Conservation (phyloP, 2,329 filamentous ascomycete species). For the Chrysosporium queenslandicum region DNA sequence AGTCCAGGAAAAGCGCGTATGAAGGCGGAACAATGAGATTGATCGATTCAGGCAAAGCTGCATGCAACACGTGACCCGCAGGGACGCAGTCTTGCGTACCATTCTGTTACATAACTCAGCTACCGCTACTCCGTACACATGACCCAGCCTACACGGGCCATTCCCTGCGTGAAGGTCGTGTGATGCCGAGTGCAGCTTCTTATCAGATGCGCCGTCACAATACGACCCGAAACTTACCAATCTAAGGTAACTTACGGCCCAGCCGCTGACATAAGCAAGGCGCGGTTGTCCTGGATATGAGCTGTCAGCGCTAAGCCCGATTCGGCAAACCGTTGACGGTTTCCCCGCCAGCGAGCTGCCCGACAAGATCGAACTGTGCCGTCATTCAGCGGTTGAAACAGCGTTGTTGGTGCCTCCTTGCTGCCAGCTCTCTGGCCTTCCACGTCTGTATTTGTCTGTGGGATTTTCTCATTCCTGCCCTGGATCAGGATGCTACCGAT, state of each 20-base stretch:
- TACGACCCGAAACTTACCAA: conserved; percentile 1
- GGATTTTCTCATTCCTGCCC: too few relatives aligned
- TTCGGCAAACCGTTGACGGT: conserved; percentile 33
- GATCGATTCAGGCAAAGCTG: too few relatives aligned
- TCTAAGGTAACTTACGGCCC: background rate
- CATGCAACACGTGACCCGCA: too few relatives aligned
- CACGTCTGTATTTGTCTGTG: background rate
- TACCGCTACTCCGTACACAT: too few relatives aligned
- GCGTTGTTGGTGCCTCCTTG: background rate
- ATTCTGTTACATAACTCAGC: too few relatives aligned
- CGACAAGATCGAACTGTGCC: background rate
- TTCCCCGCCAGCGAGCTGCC: conserved; percentile 19
- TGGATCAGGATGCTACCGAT: background rate
- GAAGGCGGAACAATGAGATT: too few relatives aligned
- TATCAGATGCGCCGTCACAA: conserved; percentile 1
- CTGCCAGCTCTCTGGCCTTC: background rate
- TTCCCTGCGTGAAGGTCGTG: background rate
- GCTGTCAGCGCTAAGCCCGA: conserved; percentile 32
- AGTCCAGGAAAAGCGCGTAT: too few relatives aligned
- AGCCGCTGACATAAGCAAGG: conserved; percentile 12
- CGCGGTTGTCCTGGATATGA: conserved; percentile 33
- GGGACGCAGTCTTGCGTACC: too few relatives aligned
- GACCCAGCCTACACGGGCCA: too few relatives aligned
- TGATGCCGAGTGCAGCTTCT: background rate
- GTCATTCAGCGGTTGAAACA: conserved; percentile 1